phyloP scores from a whole-genome alignment of 768 basidiomycete species.

The Russula ochroleuca region DNA sequence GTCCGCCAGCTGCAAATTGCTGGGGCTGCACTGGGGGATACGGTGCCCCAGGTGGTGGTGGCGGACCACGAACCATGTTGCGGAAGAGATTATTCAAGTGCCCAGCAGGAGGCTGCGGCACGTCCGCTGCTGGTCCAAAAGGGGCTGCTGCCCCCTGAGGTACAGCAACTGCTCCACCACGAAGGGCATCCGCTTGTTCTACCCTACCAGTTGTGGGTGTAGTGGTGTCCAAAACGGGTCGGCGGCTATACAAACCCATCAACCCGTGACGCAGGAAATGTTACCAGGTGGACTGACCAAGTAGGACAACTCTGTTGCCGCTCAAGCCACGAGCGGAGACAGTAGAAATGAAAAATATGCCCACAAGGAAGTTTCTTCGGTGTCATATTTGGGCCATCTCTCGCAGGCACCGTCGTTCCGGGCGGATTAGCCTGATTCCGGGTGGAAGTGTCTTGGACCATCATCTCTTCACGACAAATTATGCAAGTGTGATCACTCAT shows the following conservation, averaged over 20 bases:
- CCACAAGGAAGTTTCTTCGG: constrained; percentile 97
- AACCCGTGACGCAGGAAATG: constrained; percentile 11
- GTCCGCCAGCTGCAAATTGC: constrained; percentile 32
- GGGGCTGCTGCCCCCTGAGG: constrained; percentile 34
- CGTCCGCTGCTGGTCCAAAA: constrained; percentile 36
- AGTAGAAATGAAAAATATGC: constrained; percentile 97
- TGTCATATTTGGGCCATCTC: constrained; percentile 85
- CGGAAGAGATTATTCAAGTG: constrained; percentile 30
- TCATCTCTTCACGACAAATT: constrained; percentile 97
- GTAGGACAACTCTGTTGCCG: constrained; percentile 98
- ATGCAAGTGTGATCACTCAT: constrained; percentile 94
- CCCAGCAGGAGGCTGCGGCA: constrained; percentile 36
- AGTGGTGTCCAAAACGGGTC: constrained; percentile 22
- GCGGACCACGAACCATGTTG: constrained; percentile 23
- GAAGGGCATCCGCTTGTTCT: constrained; percentile 22
- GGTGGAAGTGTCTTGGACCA: constrained; percentile 35
- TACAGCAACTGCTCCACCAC: constrained; percentile 29
- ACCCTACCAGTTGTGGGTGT: constrained; percentile 17
- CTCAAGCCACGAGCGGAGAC: constrained; percentile 95
- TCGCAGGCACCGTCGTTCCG: constrained; percentile 29
- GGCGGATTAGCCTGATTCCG: constrained; percentile 24
- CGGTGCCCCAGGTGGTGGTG: constrained; percentile 22
- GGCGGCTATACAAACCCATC: constrained; percentile 24
- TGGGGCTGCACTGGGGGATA: constrained; percentile 26
- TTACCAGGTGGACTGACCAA: constrained; percentile 55